Evolutionary conservation across 306 rosid genomes (phyloP).

Genomic region (Prunus mongolica): DNA sequence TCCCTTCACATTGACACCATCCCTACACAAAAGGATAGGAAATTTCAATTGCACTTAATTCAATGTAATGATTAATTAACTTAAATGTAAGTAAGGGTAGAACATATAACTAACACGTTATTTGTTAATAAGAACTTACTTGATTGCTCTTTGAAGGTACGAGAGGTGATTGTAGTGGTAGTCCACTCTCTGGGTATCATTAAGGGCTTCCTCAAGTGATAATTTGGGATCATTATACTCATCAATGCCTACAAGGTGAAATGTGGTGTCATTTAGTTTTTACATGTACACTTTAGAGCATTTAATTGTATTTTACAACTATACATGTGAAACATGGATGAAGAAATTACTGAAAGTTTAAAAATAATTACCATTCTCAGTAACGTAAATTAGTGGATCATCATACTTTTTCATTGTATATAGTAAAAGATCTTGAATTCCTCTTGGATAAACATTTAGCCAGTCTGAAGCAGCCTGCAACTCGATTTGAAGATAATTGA

Average conservation of each 20-base stretch:
- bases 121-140: constrained; percentile 25
- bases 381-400: constrained; percentile 52
- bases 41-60: not conserved
- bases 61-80: not conserved
- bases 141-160: constrained; percentile 43
- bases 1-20: constrained; percentile 62
- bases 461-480: constrained; percentile 27
- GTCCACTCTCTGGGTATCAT: constrained; percentile 40
- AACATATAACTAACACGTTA: not conserved
- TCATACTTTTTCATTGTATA: constrained; percentile 47
- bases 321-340: not conserved
- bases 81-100: not conserved
- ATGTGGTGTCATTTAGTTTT: not conserved
- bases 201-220: constrained; percentile 28
- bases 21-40: constrained; percentile 18
- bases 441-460: constrained; percentile 51
- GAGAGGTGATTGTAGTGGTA: constrained; percentile 37
- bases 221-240: constrained; percentile 47
- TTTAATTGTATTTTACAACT: not conserved
- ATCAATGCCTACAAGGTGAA: constrained; percentile 37
- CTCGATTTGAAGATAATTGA: not conserved
- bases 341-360: not conserved
- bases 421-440: constrained; percentile 37
- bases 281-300: not conserved
- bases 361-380: constrained; percentile 55